Percentiles rank a stretch among this genome's conserved stretches.
These are phyloP conservation scores for Spinacia oleracea DNA, from an alignment of 179 eudicot genomes.

Conservation along the genomic window DNA sequence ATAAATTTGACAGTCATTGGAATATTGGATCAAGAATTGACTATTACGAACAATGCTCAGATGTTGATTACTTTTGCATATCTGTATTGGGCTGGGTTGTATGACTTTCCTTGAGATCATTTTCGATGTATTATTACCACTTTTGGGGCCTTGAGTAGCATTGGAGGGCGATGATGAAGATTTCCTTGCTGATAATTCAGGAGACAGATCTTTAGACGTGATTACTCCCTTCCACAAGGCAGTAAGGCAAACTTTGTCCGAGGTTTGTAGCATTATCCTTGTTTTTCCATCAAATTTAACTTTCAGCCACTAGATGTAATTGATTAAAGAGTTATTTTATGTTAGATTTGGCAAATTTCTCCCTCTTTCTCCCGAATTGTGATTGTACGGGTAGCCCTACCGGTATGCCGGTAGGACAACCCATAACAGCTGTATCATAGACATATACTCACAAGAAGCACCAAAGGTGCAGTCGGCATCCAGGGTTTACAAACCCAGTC, in stretches of 20 bases:
- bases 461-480: too few species aligned
- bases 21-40: too few species aligned
- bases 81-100: too few species aligned
- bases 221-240: conserved; percentile 82
- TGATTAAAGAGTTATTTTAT: background rate
- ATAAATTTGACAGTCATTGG: too few species aligned
- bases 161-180: conserved; percentile 78
- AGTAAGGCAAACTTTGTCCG: conserved; percentile 72
- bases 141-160: conserved; percentile 61
- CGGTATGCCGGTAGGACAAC: too few species aligned
- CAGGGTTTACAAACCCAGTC: too few species aligned
- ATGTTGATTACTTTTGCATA: too few species aligned
- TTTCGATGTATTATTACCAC: conserved; percentile 76
- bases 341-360: background rate
- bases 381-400: too few species aligned
- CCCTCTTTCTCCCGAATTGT: background rate
- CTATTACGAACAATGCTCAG: too few species aligned
- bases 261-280: conserved; percentile 49
- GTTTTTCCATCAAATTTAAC: background rate
- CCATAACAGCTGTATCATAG: too few species aligned
- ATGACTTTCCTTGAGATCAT: conserved; percentile 89
- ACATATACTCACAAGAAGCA: too few species aligned
- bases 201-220: conserved; percentile 54
- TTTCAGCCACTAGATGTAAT: background rate
- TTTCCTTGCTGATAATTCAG: conserved; percentile 52